Evolutionary conservation across 2,329 filamentous ascomycete genomes (phyloP).

Genomic region (Penicillium brevicompactum): DNA sequence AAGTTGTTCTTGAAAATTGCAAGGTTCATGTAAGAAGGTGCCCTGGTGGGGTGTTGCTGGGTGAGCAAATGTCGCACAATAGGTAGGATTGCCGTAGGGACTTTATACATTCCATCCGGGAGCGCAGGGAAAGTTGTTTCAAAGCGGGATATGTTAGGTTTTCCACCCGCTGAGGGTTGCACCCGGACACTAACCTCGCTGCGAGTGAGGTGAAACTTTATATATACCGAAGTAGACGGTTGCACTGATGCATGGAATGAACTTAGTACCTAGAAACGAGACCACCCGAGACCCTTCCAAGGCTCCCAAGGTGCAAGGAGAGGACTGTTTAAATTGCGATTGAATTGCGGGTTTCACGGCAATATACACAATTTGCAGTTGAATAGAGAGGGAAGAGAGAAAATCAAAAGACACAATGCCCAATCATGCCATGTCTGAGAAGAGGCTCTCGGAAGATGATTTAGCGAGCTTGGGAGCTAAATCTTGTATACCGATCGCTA

Average conservation of each 20-base stretch:
- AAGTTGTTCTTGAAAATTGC: neutral
- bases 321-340: too few species aligned
- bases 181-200: slow-evolving; percentile 8
- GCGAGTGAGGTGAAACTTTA: neutral
- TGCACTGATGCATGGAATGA: neutral
- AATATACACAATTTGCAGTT: neutral
- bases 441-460: neutral
- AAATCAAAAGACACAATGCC: slow-evolving; percentile 1
- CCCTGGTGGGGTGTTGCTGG: neutral
- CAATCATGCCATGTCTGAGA: neutral
- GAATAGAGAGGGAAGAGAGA: neutral
- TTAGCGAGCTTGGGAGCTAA: neutral
- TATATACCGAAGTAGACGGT: neutral
- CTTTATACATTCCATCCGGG: neutral
- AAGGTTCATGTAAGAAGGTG: neutral
- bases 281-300: too few species aligned
- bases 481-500: slow-evolving; percentile 24
- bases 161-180: slow-evolving; percentile 7
- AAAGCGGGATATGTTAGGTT: neutral
- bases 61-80: neutral
- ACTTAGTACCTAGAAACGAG: neutral
- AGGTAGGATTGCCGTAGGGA: neutral
- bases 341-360: too few species aligned
- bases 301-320: too few species aligned
- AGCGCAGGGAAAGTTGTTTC: slow-evolving; percentile 1